Evolutionary conservation across 2,329 filamentous ascomycete genomes (phyloP).

Genomic region (Pestalotiopsis sp.): DNA sequence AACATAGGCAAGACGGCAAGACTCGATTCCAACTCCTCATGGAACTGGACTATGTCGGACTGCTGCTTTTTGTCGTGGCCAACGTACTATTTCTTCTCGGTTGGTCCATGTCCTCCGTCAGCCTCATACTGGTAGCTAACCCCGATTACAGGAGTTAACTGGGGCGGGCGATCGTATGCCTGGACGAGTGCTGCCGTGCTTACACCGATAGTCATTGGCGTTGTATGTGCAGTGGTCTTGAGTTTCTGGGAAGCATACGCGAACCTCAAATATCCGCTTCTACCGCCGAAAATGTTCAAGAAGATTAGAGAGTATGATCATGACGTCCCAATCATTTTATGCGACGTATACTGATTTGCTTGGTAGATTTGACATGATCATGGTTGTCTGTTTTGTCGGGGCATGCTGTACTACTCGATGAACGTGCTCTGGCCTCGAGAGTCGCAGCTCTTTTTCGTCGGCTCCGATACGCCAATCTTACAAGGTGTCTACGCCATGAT

Average conservation of each 20-base stretch:
- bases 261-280: slow-evolving; percentile 28
- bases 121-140: background rate
- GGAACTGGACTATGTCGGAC: slow-evolving; percentile 27
- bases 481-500: slow-evolving; percentile 29
- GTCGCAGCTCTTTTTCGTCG: slow-evolving; percentile 27
- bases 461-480: slow-evolving; percentile 23
- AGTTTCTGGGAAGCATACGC: slow-evolving; percentile 30
- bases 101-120: background rate
- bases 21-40: slow-evolving; percentile 24
- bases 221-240: slow-evolving; percentile 28
- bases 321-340: too few species aligned
- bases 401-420: slow-evolving; percentile 33
- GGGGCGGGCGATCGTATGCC: slow-evolving; percentile 28
- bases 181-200: slow-evolving; percentile 29
- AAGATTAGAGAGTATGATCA: slow-evolving; percentile 24
- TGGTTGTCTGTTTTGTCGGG: slow-evolving; percentile 33
- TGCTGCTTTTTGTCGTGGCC: slow-evolving; percentile 28
- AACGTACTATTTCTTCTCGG: slow-evolving; percentile 30
- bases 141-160: slow-evolving; percentile 19
- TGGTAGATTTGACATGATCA: slow-evolving; percentile 24
- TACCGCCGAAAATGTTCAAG: slow-evolving; percentile 31
- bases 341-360: background rate
- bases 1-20: slow-evolving; percentile 30
- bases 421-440: slow-evolving; percentile 32
- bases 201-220: slow-evolving; percentile 31